Base-by-base conservation (phyloP, 1,284 basidiomycete species). In the Trametes polyzona region DNA sequence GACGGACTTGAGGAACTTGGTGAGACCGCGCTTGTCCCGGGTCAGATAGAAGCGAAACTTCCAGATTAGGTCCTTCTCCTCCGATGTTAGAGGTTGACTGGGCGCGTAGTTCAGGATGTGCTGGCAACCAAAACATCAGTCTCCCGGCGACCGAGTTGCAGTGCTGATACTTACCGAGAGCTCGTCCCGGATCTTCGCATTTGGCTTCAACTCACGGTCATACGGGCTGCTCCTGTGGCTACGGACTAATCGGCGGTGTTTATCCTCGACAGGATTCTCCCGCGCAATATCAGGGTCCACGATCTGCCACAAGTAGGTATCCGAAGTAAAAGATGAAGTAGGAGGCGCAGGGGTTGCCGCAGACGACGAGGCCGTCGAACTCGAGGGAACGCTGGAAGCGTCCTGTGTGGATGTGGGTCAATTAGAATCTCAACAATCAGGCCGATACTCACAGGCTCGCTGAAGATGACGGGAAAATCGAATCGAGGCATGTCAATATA, bases 1-100 rank as follows among this genome's bases (percentile, higher is more conserved):
- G 26, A 99, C 97, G 27, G 95, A 96, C 74, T 96, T 98, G 58
- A 99, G 81, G 75, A 99, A 99, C 73, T 99, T 99, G 30, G 96
- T 99, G 26, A 99, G 81, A 3, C 93, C 94, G 17, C 90, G 85
- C 71, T 94, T 94, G 71, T 96, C 93, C 26, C 94, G 80, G 0
- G 90, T 87, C 14, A 99, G 85, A 65, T 98, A 99, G 76, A 98
- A 99, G 10, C 97, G 87, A 81, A 97, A 99, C 70, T 97, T 96
- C 97, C 97, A 99, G 23, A 99, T 88, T 16, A 96, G 75, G 65
- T 99, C 96, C 71, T 96, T 97, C 75, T 99, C 96, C 66, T 95
- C 90, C 0, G 94, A 88, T 1, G 86, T 93, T 4, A 99, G 81
- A 9, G 85, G 82, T 57, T 92, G 92, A 50, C 93, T 97, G 0